Conservation (phyloP, 495 filamentous ascomycete species). For the Penicillium pancosmium region DNA sequence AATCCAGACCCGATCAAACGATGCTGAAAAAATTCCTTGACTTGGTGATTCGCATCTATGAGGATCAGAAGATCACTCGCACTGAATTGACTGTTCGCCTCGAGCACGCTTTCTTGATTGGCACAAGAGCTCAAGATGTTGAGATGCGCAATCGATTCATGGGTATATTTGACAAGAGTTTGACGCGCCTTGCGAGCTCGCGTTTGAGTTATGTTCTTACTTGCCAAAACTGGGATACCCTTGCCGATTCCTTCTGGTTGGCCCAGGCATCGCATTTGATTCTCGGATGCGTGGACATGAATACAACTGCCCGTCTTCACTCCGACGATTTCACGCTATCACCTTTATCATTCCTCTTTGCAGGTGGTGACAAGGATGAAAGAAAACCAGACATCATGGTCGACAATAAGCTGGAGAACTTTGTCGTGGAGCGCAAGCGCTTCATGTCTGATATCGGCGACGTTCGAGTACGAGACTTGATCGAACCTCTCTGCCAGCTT, state of each 20-base stretch:
- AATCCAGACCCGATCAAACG: constrained; percentile 75
- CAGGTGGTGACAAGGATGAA: constrained; percentile 64
- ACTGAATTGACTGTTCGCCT: constrained; percentile 95
- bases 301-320: constrained; percentile 71
- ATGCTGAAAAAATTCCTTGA: constrained; percentile 92
- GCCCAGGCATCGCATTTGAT: constrained; percentile 90
- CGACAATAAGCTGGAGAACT: constrained; percentile 77
- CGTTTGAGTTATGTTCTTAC: constrained; percentile 84
- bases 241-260: constrained; percentile 94
- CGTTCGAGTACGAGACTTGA: constrained; percentile 79
- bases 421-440: constrained; percentile 75
- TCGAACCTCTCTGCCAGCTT: constrained; percentile 90
- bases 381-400: constrained; percentile 72
- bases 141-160: constrained; percentile 97
- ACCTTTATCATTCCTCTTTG: constrained; percentile 68
- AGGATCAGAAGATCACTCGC: constrained; percentile 90
- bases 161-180: constrained; percentile 87
- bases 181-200: constrained; percentile 83
- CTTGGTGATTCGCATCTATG: constrained; percentile 95
- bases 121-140: constrained; percentile 89
- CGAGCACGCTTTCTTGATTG: constrained; percentile 97
- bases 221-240: constrained; percentile 96
- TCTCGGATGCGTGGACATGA: constrained; percentile 87
- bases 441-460: constrained; percentile 83
- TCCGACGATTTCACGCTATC: constrained; percentile 79